Percentiles rank a stretch among this genome's conserved stretches.
Conservation (phyloP, 2,329 filamentous ascomycete species). For the Diaporthe velutina region DNA sequence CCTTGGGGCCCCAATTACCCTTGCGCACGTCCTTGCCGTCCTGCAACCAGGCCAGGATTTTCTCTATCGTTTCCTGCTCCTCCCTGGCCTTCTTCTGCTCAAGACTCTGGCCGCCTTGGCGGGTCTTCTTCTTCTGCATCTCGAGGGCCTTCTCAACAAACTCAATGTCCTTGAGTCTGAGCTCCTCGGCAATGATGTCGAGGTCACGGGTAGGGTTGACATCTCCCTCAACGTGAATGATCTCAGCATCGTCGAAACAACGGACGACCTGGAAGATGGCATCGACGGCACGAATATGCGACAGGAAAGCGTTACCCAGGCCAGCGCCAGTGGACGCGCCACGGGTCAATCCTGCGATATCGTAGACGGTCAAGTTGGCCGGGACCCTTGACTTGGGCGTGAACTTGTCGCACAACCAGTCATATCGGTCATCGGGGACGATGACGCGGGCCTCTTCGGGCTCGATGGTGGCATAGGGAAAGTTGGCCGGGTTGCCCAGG, state of each 20-base stretch:
- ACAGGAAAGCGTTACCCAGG: conserved; percentile 97
- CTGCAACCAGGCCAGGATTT: conserved; percentile 85
- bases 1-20: conserved; percentile 89
- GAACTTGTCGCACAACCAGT: conserved; percentile 97
- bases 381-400: conserved; percentile 98
- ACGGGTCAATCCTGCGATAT: conserved; percentile 96
- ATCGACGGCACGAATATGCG: conserved; percentile 97
- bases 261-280: conserved; percentile 98
- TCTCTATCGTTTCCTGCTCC: conserved; percentile 93
- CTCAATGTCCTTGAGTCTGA: conserved; percentile 98
- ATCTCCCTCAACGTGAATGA: conserved; percentile 99
- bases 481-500: conserved; percentile 99
- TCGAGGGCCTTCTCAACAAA: conserved; percentile 97
- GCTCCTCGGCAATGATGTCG: conserved; percentile 95
- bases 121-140: conserved; percentile 91
- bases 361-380: conserved; percentile 97
- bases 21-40: conserved; percentile 95
- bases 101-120: conserved; percentile 91
- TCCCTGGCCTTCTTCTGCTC: conserved; percentile 98
- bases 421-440: conserved; percentile 94
- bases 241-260: conserved; percentile 98
- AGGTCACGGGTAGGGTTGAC: conserved; percentile 95
- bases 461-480: conserved; percentile 98
- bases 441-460: conserved; percentile 98
- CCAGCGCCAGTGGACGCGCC: conserved; percentile 97